Base-by-base conservation (phyloP, 768 basidiomycete species). In the Holtermannia corniformis region DNA sequence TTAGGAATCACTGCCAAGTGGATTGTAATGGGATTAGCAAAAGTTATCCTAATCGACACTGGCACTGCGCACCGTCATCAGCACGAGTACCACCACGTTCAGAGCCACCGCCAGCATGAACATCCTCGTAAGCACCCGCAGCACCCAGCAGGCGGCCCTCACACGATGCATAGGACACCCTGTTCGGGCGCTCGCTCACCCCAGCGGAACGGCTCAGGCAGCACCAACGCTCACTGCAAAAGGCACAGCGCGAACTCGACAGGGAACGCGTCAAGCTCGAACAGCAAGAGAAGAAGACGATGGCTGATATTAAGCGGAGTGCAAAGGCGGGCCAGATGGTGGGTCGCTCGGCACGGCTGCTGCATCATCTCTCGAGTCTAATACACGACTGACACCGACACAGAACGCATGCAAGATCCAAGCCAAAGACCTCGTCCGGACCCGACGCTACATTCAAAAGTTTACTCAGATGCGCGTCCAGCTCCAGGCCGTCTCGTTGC, bases 401-500 rank as follows among this genome's bases (percentile, higher is more conserved):
- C 73, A 97, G 93, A 90, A 89, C 70, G 90, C 93, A 20, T 96
- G 92, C 78, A 97, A 97, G 79, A 86, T 97, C 59, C 95, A 96
- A 86, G 95, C 95, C 22, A 97, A 95, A 73, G 95, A 99, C 70
- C 84, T 99, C 52, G 90, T 97, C 58, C 82, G 95, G 59, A 97
- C 93, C 11, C 80, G 95, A 46, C 81, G 87, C 65, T 97, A 99
- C 70, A 78, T 91, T 22, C 90, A 96, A 75, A 97, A 96, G 72
- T 99, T 99, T 78, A 87, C 95, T 70, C 89, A 92, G 70, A 97
- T 99, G 93, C 82, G 88, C 52, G 97, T 95, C 2, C 95, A 97
- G 69, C 79, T 99, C 1, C 95, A 99, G 73, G 95, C 93, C 4
- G 88, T 99, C 41, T 83, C 86, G 11, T 77, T 99, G 52, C 80